phyloP scores from a whole-genome alignment of 2,329 filamentous ascomycete genomes.

The Cercospora janseana region DNA sequence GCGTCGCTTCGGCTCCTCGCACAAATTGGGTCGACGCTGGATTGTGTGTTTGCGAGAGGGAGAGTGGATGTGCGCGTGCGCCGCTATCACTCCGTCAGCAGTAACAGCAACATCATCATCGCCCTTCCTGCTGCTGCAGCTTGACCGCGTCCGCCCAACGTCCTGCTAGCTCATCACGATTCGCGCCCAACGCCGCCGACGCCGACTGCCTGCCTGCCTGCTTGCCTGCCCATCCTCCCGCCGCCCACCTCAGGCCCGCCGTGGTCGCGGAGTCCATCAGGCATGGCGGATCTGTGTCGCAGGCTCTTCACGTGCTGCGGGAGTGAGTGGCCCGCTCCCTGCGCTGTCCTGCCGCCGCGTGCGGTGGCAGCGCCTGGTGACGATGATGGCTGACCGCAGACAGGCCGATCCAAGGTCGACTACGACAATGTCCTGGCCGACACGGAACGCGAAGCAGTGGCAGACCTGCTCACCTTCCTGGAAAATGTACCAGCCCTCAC shows the following conservation, averaged over 20 bases:
- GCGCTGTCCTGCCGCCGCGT: constrained; percentile 13
- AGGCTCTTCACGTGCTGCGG: constrained; percentile 38
- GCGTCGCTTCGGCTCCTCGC: no score
- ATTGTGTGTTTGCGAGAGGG: no score
- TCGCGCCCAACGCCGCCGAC: neutral
- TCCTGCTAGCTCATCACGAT: no score
- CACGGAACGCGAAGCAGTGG: constrained; percentile 93
- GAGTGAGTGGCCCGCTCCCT: no score
- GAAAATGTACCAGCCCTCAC: constrained; percentile 71
- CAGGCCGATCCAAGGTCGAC: constrained; percentile 49
- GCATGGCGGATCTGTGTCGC: constrained; percentile 36
- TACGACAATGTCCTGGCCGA: constrained; percentile 66
- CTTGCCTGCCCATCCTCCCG: neutral
- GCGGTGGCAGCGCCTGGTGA: neutral
- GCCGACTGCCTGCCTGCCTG: neutral
- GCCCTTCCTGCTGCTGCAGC: no score
- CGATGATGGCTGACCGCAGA: neutral
- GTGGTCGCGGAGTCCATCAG: constrained; percentile 24
- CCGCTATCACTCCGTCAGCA: no score
- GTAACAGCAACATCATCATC: no score
- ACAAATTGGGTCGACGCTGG: no score
- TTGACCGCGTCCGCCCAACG: no score
- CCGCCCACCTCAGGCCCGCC: constrained; percentile 5
- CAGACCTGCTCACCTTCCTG: constrained; percentile 89
- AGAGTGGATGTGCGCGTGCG: no score